Conservation (phyloP, 495 filamentous ascomycete genomes). For the Terfezia boudieri region DNA sequence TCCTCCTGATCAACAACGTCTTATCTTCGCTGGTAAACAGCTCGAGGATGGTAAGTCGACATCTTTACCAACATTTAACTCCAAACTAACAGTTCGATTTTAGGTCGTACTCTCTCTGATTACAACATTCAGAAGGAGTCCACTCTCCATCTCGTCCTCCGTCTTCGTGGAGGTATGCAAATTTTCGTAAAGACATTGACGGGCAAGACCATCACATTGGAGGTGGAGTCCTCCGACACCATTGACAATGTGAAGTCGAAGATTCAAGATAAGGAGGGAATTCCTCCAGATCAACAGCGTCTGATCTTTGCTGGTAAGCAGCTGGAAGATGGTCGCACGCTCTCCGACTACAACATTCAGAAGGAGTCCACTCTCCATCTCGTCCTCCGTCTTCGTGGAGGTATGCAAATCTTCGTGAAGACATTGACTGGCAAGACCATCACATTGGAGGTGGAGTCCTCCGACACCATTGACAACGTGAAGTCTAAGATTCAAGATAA, state of each 20-base stretch:
- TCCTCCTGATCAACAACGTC: slow-evolving; percentile 88
- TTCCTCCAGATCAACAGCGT: slow-evolving; percentile 93
- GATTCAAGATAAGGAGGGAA: slow-evolving; percentile 99
- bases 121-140: slow-evolving; percentile 99
- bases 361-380: slow-evolving; percentile 97
- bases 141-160: slow-evolving; percentile 89
- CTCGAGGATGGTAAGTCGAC: slow-evolving; percentile 80
- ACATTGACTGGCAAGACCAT: slow-evolving; percentile 99
- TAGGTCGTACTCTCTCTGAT: slow-evolving; percentile 79
- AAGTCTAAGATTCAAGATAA: slow-evolving; percentile 99
- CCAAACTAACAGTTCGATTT: slow-evolving; percentile 19
- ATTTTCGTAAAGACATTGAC: slow-evolving; percentile 95
- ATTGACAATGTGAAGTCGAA: slow-evolving; percentile 99
- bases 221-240: slow-evolving; percentile 94
- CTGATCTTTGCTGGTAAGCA: slow-evolving; percentile 98
- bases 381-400: slow-evolving; percentile 90
- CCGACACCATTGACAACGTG: slow-evolving; percentile 96
- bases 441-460: slow-evolving; percentile 96
- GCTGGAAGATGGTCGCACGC: slow-evolving; percentile 79
- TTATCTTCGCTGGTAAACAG: slow-evolving; percentile 98
- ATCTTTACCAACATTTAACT: slow-evolving; percentile 68
- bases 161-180: slow-evolving; percentile 93
- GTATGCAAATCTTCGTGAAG: slow-evolving; percentile 94
- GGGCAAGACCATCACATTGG: slow-evolving; percentile 97
- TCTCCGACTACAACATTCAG: slow-evolving; percentile 97